These are phyloP conservation scores for Mycena indigotica DNA, from an alignment of 768 basidiomycete species.

Conservation along the genomic window DNA sequence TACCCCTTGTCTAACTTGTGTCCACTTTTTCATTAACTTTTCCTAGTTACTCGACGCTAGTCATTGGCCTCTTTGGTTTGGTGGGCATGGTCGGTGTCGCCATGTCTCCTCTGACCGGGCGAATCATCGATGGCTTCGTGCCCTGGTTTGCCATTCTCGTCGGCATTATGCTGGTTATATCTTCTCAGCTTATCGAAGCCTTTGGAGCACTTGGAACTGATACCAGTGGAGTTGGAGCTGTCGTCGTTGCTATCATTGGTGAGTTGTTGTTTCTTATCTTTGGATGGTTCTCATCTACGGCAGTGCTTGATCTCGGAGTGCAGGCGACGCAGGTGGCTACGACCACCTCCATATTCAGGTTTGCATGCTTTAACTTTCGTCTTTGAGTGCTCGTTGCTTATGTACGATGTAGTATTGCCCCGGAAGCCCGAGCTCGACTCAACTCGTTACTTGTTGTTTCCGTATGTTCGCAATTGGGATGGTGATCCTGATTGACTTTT, in stretches of 20 bases:
- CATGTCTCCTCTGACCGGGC: constrained; percentile 54
- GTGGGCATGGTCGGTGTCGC: constrained; percentile 55
- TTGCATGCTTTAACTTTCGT: constrained; percentile 38
- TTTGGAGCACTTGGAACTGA: constrained; percentile 46
- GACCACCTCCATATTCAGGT: constrained; percentile 44
- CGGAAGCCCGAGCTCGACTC: constrained; percentile 51
- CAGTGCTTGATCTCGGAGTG: constrained; percentile 46
- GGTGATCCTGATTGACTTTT: background rate
- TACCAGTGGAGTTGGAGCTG: constrained; percentile 41
- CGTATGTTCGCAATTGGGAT: constrained; percentile 5
- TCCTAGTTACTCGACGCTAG: constrained; percentile 42
- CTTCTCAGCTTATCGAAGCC: constrained; percentile 49
- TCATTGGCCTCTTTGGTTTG: constrained; percentile 61
- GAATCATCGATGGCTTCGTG: constrained; percentile 53
- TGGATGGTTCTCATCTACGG: background rate
- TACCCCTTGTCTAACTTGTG: constrained; percentile 45
- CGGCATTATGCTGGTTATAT: constrained; percentile 38
- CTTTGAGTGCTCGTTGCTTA: background rate
- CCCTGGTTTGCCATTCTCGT: constrained; percentile 60
- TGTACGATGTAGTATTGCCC: constrained; percentile 37
- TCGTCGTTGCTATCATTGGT: constrained; percentile 54
- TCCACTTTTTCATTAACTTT: constrained; percentile 6
- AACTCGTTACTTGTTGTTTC: constrained; percentile 54
- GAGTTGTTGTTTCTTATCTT: background rate
- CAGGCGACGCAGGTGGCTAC: constrained; percentile 58